Evolutionary conservation across 2,329 filamentous ascomycete genomes (phyloP), one percentile per base, ranked within the genome.

Genomic region (Aplosporella prunicola): DNA sequence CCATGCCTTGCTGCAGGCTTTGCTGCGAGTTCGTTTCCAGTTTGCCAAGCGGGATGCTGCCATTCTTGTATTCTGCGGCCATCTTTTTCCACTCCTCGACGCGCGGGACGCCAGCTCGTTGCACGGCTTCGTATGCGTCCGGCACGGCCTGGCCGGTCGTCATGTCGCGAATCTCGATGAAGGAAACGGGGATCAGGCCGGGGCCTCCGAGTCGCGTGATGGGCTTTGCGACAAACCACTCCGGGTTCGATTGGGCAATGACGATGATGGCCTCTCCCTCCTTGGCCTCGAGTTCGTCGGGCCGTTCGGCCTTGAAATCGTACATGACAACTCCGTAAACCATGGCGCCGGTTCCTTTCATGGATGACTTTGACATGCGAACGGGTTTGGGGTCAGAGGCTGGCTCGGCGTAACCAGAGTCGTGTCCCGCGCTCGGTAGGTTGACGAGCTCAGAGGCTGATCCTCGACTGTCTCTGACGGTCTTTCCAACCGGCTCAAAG

Each of bases 51-150:
- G 88, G 89, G 56, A 98, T 96, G 63, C 91, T 96, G 59, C 88
- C 94, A 58, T 96, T 95, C 69, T 98, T 98, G 65, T 98, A 98
- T 46, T 95, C 89, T 39, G 89, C 89, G 1, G 91, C 88, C 86
- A 95, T 95, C 65, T 93, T 93, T 69, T 98, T 98, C 91, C 91
- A 98, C 53, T 98, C 91, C 56, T 98, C 91, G 3, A 98, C 91
- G 52, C 80, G 82, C 9, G 91, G 91, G 6, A 98, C 88, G 14
- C 89, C 88, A 2, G 91, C 91, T 49, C 80, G 79, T 50, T 78
- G 76, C 39, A 98, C 85, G 1, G 91, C 89, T 20, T 88, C 88
- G 17, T 83, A 71, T 0, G 89, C 78, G 58, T 96, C 86, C 13
- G 74, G 61, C 1, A 95, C 86, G 1, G 88, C 74, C 48, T 83